A percentile compares a stretch with the other conserved stretches of the same genome.
These are phyloP conservation scores for Discostella stelligeroides DNA, from an alignment of 108 stramenopile genomes.

Conservation along the genomic window DNA sequence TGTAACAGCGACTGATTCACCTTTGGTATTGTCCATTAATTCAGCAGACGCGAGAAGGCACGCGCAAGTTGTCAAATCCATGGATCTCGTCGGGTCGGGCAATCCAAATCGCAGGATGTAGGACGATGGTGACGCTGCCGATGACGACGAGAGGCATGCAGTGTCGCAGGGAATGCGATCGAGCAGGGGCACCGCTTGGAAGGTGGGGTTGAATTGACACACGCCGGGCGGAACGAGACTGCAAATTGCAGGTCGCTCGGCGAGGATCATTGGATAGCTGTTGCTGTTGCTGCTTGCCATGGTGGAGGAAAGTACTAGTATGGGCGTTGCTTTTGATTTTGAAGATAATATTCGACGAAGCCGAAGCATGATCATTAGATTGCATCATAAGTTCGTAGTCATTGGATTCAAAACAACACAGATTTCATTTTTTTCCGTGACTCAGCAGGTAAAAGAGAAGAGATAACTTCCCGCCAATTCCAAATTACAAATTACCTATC, in stretches of 20 bases:
- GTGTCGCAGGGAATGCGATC: slow-evolving; percentile 48
- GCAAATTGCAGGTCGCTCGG: slow-evolving; percentile 34
- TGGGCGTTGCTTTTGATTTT: no score
- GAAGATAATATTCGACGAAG: no score
- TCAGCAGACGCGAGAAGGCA: slow-evolving; percentile 89
- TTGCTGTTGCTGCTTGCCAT: not conserved
- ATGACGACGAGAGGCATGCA: not conserved
- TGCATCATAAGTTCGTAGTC: no score
- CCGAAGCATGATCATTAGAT: no score
- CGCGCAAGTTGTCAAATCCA: slow-evolving; percentile 86
- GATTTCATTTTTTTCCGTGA: no score
- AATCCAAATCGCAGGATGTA: slow-evolving; percentile 72
- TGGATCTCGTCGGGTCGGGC: slow-evolving; percentile 56
- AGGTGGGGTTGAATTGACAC: slow-evolving; percentile 76
- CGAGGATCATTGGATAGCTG: slow-evolving; percentile 33
- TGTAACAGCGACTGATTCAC: slow-evolving; percentile 60
- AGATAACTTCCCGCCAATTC: no score
- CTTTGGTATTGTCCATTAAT: slow-evolving; percentile 40
- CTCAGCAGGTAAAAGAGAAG: no score
- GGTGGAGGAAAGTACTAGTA: not conserved
- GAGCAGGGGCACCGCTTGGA: slow-evolving; percentile 56
- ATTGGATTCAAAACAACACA: no score
- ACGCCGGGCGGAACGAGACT: slow-evolving; percentile 62
- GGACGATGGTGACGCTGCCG: slow-evolving; percentile 37
- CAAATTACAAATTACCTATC: no score